A percentile compares a stretch with the other conserved stretches of the same genome.
Conservation (phyloP, 495 filamentous ascomycete species). For the Penicillium macrosclerotiorum region DNA sequence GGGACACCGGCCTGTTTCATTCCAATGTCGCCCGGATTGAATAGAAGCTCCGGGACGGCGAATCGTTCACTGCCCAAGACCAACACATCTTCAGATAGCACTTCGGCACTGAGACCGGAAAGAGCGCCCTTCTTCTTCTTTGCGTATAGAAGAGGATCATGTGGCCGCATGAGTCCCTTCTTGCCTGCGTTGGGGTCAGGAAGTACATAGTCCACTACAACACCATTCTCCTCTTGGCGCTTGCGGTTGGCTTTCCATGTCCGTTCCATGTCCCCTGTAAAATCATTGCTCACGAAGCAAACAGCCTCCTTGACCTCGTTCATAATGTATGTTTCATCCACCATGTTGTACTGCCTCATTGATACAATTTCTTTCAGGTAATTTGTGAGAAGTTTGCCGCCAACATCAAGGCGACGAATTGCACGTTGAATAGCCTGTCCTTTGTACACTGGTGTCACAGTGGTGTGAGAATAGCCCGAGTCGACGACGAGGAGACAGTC, state of each 20-base stretch:
- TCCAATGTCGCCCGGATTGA: constrained; percentile 82
- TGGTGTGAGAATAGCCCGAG: constrained; percentile 90
- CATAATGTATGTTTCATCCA: constrained; percentile 87
- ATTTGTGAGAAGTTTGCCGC: constrained; percentile 93
- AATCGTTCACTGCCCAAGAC: constrained; percentile 92
- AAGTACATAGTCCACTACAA: constrained; percentile 88
- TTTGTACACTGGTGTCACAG: constrained; percentile 80
- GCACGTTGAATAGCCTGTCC: constrained; percentile 77
- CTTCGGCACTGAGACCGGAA: constrained; percentile 51
- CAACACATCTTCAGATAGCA: constrained; percentile 73
- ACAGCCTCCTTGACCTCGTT: constrained; percentile 93
- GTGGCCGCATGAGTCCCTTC: constrained; percentile 71
- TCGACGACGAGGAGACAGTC: constrained; percentile 89
- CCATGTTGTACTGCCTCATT: constrained; percentile 88
- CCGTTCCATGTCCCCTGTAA: constrained; percentile 73
- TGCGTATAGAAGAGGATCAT: constrained; percentile 62
- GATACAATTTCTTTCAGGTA: constrained; percentile 88
- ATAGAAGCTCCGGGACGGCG: constrained; percentile 83
- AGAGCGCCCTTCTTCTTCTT: constrained; percentile 56
- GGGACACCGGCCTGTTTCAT: constrained; percentile 81
- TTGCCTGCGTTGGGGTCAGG: constrained; percentile 80
- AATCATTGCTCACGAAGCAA: constrained; percentile 80
- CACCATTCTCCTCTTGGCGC: constrained; percentile 54
- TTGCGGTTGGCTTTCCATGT: constrained; percentile 78
- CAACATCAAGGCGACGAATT: constrained; percentile 84